Base-by-base conservation (phyloP, 2,329 filamentous ascomycete genomes). In the Hypoxylon sp. region DNA sequence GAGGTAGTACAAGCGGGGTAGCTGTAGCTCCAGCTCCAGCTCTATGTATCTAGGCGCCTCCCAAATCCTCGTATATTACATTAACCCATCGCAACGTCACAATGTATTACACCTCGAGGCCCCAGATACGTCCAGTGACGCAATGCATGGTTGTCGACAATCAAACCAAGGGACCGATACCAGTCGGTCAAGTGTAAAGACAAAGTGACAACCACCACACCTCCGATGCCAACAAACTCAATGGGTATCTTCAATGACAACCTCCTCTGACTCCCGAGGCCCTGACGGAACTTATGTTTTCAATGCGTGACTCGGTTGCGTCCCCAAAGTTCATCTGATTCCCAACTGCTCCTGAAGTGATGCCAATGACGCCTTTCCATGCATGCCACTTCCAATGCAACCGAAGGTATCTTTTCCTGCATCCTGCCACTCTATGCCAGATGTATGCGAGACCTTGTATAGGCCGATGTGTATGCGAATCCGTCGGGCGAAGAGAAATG, bases 191-290 rank as follows among this genome's bases (percentile, higher is more conserved):
- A 21, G 38, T 21, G 38, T 19, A 11, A 43, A 10, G 38, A 17
- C 17, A 43, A 43, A 19, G 9, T 9, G 9, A n/a, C 19, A 10
- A 11, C 17, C 19, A 43, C 38, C 38, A 2, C 28, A 6, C 28
- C 28, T 43, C 14, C 30, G 32, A 59, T 53, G 45, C 23, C 43
- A 30, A 38, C 17, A 60, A 55, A 30, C 38, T 43, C 48, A 70
- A 67, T 65, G 70, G 70, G 70, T 72, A 72, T 72, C 70, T 71
- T 49, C 52, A 71, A 64, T 63, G 32, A 63, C 64, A 48, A 53
- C 30, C 5, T 62, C 63, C 50, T 63, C 59, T 48, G 45, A 58
- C 48, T 38, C 38, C 43, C 13, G 30, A 43, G 45, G 38, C 38
- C 49, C 10, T 30, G 32, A 51, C 25, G 14, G 28, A 46, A 21